Percentiles rank a stretch among this genome's conserved stretches.
These are phyloP conservation scores for Pythium volutum DNA, from an alignment of 352 stramenopile genomes.

Conservation along the genomic window DNA sequence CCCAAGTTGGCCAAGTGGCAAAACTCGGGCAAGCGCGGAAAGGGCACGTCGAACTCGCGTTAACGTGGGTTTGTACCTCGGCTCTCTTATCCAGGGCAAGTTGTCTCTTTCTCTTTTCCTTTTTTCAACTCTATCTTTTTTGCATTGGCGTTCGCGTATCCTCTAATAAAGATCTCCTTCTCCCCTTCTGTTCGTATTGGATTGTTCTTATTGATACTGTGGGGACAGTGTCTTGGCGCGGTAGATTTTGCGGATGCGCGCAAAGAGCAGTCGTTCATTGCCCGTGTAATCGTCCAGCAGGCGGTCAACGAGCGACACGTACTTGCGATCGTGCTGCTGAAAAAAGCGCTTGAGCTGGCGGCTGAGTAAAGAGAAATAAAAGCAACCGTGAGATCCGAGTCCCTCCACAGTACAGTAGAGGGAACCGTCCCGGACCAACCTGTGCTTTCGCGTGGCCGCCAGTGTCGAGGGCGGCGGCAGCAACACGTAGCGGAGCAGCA, in stretches of 20 bases:
- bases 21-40: constrained; percentile 86
- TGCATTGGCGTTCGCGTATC: constrained; percentile 27
- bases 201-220: not conserved
- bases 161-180: constrained; percentile 29
- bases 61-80: constrained; percentile 33
- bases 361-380: too few species aligned
- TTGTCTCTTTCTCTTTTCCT: constrained; percentile 1
- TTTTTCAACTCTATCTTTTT: constrained; percentile 12
- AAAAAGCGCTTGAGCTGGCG: constrained; percentile 46
- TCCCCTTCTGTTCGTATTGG: constrained; percentile 5
- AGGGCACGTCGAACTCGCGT: constrained; percentile 72
- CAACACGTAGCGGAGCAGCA: constrained; percentile 36
- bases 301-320: constrained; percentile 34
- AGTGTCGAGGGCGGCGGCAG: constrained; percentile 41
- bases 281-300: constrained; percentile 51
- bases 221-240: constrained; percentile 6
- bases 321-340: constrained; percentile 40
- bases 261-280: constrained; percentile 54
- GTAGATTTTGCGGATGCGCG: constrained; percentile 45
- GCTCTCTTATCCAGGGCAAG: too few species aligned
- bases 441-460: constrained; percentile 29
- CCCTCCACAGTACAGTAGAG: not conserved
- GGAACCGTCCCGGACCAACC: constrained; percentile 14
- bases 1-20: constrained; percentile 89
- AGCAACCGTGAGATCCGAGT: not conserved